phyloP scores from a whole-genome alignment of 139 green algal species.

The Coelastrella sp. region DNA sequence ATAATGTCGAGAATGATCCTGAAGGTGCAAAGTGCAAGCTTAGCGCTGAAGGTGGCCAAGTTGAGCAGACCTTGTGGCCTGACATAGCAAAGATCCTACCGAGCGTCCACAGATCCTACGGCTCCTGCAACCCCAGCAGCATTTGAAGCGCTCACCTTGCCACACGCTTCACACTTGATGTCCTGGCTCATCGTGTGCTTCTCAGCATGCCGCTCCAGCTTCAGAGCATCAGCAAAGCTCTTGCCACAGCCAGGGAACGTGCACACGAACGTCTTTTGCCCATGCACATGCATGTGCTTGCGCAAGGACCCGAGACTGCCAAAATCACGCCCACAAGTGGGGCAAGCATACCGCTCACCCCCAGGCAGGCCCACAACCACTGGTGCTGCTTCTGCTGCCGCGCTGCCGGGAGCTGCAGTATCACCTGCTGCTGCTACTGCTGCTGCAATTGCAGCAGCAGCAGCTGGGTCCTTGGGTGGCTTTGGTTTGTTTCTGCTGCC shows the following conservation, averaged over 20 bases:
- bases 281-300: slow-evolving; percentile 38
- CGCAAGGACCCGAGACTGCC: not conserved
- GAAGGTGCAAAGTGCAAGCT: too few relatives aligned
- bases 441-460: not conserved
- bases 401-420: not conserved
- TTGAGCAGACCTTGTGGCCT: too few relatives aligned
- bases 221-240: slow-evolving; percentile 36
- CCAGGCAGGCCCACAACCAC: not conserved
- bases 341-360: slow-evolving; percentile 21
- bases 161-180: slow-evolving; percentile 22
- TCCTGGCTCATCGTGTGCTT: slow-evolving; percentile 30
- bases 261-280: slow-evolving; percentile 21
- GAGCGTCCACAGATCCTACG: too few relatives aligned
- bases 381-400: slow-evolving; percentile 4
- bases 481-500: not conserved
- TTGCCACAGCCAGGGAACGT: slow-evolving; percentile 28
- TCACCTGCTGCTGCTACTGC: not conserved
- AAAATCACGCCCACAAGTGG: slow-evolving; percentile 8
- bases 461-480: not conserved
- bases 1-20: too few relatives aligned
- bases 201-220: slow-evolving; percentile 18
- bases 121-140: too few relatives aligned
- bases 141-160: slow-evolving; percentile 6
- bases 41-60: too few relatives aligned
- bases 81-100: too few relatives aligned